A percentile compares a stretch with the other conserved stretches of the same genome.
phyloP scores from a whole-genome alignment of 371 early-diverging fungal species.

The Paraphysoderma sedebokerense region DNA sequence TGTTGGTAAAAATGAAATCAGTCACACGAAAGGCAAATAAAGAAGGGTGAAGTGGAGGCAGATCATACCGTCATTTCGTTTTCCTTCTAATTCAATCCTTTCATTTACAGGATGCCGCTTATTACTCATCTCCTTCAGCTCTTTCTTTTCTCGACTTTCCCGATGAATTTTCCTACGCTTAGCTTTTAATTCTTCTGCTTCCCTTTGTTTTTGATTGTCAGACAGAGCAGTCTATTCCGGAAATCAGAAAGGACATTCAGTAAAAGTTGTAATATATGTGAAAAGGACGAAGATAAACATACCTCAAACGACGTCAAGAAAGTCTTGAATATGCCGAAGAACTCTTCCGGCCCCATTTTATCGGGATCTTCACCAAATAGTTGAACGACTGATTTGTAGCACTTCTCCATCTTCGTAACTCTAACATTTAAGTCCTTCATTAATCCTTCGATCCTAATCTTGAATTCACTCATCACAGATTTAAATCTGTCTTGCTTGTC shows the following conservation, averaged over 20 bases:
- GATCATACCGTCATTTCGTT: neutral
- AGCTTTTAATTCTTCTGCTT: neutral
- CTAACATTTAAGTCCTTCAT: neutral
- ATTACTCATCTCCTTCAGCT: neutral
- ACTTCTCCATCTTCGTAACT: neutral
- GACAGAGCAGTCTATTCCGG: neutral
- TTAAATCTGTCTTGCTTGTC: neutral
- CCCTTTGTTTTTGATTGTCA: neutral
- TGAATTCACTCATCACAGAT: neutral
- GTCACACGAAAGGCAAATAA: too few species aligned
- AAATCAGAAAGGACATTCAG: too few species aligned
- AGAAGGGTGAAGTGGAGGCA: neutral
- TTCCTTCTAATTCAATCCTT: neutral
- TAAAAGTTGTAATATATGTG: too few species aligned
- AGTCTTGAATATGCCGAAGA: neutral
- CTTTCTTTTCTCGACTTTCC: neutral
- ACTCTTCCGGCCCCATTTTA: neutral
- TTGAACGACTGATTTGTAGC: neutral
- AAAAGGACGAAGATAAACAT: too few species aligned
- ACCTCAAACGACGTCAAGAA: neutral
- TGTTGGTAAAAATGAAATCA: too few species aligned
- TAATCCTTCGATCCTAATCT: neutral
- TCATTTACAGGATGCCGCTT: neutral
- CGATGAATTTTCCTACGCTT: neutral
- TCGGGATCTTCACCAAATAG: neutral